Conservation (phyloP, 176 grass and related monocot species). For the Saccharum spontaneum region DNA sequence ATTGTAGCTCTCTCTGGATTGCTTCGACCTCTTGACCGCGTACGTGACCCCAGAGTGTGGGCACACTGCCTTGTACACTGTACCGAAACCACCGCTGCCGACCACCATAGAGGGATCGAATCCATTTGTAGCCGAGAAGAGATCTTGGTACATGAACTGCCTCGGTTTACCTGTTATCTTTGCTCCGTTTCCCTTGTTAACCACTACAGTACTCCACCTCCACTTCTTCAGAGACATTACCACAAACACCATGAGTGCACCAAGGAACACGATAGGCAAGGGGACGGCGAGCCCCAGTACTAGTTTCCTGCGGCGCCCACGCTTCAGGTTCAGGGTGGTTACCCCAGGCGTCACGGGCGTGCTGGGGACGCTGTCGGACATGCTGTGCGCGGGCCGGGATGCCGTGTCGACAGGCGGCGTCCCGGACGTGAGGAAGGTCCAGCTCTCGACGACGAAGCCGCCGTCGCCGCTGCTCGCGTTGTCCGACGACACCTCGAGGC, state of each 20-base stretch:
- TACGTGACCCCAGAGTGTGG: slow-evolving; percentile 34
- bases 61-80: slow-evolving; percentile 43
- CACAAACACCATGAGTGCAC: slow-evolving; percentile 42
- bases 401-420: slow-evolving; percentile 9
- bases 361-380: slow-evolving; percentile 27
- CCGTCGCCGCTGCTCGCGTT: slow-evolving; percentile 23
- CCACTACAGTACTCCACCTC: neutral
- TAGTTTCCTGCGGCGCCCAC: slow-evolving; percentile 25
- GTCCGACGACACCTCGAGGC: slow-evolving; percentile 34
- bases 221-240: slow-evolving; percentile 43
- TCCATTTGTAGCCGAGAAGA: slow-evolving; percentile 38
- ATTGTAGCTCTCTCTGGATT: slow-evolving; percentile 39
- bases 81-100: slow-evolving; percentile 48
- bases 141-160: slow-evolving; percentile 44
- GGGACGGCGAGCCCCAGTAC: slow-evolving; percentile 30
- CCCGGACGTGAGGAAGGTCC: slow-evolving; percentile 45
- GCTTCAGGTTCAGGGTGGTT: neutral
- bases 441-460: slow-evolving; percentile 44
- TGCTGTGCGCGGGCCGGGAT: slow-evolving; percentile 16
- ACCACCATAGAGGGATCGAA: slow-evolving; percentile 50
- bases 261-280: slow-evolving; percentile 9
- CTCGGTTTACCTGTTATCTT: slow-evolving; percentile 27
- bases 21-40: slow-evolving; percentile 53
- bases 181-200: neutral
- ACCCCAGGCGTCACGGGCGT: neutral